Conservation (phyloP, 2,329 filamentous ascomycete genomes). For the Aspergillus carbonarius region DNA sequence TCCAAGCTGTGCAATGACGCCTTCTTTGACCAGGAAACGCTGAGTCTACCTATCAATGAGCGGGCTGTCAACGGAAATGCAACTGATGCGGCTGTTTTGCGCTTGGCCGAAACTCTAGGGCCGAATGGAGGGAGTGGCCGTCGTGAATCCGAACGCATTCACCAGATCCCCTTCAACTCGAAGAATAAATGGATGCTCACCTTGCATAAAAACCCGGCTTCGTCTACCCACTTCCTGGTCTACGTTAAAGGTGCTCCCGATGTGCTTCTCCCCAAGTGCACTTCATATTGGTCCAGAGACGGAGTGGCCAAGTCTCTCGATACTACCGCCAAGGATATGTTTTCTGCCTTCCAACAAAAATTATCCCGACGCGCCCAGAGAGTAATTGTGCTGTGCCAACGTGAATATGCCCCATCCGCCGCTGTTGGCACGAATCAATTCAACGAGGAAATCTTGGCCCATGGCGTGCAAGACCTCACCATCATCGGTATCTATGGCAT, state of each 20-base stretch:
- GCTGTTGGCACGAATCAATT: slow-evolving; percentile 51
- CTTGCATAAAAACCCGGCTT: slow-evolving; percentile 42
- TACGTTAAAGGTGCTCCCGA: slow-evolving; percentile 77
- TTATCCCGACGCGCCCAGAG: slow-evolving; percentile 70
- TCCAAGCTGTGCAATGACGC: slow-evolving; percentile 72
- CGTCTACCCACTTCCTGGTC: slow-evolving; percentile 26
- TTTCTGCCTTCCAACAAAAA: slow-evolving; percentile 63
- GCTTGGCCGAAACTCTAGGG: slow-evolving; percentile 66
- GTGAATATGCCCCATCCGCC: slow-evolving; percentile 49
- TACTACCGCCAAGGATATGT: slow-evolving; percentile 43
- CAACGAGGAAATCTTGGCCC: slow-evolving; percentile 49
- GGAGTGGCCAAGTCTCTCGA: slow-evolving; percentile 55
- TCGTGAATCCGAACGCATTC: slow-evolving; percentile 62
- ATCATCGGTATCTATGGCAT: slow-evolving; percentile 55
- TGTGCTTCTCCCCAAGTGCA: slow-evolving; percentile 66
- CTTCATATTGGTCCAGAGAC: slow-evolving; percentile 56
- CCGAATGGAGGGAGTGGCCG: slow-evolving; percentile 58
- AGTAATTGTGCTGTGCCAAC: slow-evolving; percentile 68
- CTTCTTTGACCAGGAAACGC: slow-evolving; percentile 67
- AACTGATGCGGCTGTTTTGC: slow-evolving; percentile 71
- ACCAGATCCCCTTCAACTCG: slow-evolving; percentile 74
- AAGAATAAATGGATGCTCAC: slow-evolving; percentile 83
- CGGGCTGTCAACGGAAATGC: slow-evolving; percentile 72
- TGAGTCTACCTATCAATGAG: slow-evolving; percentile 58
- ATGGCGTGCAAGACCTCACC: slow-evolving; percentile 45